Evolutionary conservation across 179 eudicot species (phyloP).

Genomic region (Spinacia oleracea): DNA sequence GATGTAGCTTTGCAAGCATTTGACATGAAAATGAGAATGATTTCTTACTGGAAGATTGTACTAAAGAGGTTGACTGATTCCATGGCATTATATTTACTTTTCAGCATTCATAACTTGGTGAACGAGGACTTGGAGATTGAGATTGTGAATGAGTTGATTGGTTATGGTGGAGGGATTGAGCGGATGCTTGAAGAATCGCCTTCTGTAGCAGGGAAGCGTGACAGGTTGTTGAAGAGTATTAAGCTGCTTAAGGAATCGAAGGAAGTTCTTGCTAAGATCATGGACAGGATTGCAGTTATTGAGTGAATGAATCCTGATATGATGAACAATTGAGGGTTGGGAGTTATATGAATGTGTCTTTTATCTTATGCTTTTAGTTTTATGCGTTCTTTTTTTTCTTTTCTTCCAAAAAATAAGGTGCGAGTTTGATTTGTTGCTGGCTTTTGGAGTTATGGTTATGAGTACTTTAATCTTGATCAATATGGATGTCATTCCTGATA

Average conservation of each 20-base stretch:
- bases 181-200: slow-evolving; percentile 54
- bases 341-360: no score
- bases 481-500: no score
- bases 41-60: slow-evolving; percentile 53
- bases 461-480: no score
- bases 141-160: slow-evolving; percentile 43
- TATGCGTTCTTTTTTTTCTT: no score
- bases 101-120: slow-evolving; percentile 39
- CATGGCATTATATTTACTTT: slow-evolving; percentile 38
- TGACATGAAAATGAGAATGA: slow-evolving; percentile 60
- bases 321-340: no score
- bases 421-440: no score
- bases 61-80: slow-evolving; percentile 43
- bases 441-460: no score
- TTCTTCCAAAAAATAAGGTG: no score
- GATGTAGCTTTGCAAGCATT: slow-evolving; percentile 37
- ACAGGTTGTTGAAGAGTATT: slow-evolving; percentile 37
- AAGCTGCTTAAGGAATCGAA: slow-evolving; percentile 49
- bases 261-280: slow-evolving; percentile 37
- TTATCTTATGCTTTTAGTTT: no score
- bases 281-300: slow-evolving; percentile 38
- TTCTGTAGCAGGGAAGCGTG: slow-evolving; percentile 37
- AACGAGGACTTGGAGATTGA: slow-evolving; percentile 35
- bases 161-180: slow-evolving; percentile 42
- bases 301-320: slow-evolving; percentile 12